phyloP scores from a whole-genome alignment of 352 stramenopile genomes.

The Phytophthora vignae region DNA sequence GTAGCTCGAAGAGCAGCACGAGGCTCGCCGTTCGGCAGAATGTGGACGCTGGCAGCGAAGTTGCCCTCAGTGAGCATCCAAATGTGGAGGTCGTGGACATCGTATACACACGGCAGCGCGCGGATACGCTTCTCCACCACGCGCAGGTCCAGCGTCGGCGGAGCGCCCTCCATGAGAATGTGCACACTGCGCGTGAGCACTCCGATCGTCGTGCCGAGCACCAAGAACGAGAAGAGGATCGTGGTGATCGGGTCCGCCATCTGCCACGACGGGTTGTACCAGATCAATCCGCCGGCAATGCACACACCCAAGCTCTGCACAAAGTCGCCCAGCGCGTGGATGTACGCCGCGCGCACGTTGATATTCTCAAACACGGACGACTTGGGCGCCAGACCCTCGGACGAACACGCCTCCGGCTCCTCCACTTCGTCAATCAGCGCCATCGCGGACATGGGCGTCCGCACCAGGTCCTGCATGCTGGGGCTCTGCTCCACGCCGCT shows the following conservation, averaged over 20 bases:
- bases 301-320: slow-evolving; percentile 97
- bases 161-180: slow-evolving; percentile 97
- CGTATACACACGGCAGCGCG: slow-evolving; percentile 80
- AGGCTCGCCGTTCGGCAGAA: slow-evolving; percentile 68
- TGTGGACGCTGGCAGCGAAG: slow-evolving; percentile 93
- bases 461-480: slow-evolving; percentile 51
- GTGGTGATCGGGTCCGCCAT: slow-evolving; percentile 97
- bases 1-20: slow-evolving; percentile 58
- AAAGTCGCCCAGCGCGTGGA: slow-evolving; percentile 98
- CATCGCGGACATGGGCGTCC: slow-evolving; percentile 81
- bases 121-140: slow-evolving; percentile 70
- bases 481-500: slow-evolving; percentile 50
- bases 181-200: slow-evolving; percentile 92
- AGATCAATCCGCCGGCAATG: slow-evolving; percentile 96
- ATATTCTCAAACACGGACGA: slow-evolving; percentile 87
- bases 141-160: slow-evolving; percentile 62
- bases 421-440: slow-evolving; percentile 68
- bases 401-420: slow-evolving; percentile 13
- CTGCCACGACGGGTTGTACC: slow-evolving; percentile 95
- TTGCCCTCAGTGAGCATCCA: slow-evolving; percentile 95
- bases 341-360: slow-evolving; percentile 97
- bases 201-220: slow-evolving; percentile 94
- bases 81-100: slow-evolving; percentile 98
- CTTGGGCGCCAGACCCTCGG: slow-evolving; percentile 18
- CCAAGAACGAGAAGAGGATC: slow-evolving; percentile 95